Base-by-base conservation (phyloP, 73 alveolate genomes). In the Paraurostyla sp. region DNA sequence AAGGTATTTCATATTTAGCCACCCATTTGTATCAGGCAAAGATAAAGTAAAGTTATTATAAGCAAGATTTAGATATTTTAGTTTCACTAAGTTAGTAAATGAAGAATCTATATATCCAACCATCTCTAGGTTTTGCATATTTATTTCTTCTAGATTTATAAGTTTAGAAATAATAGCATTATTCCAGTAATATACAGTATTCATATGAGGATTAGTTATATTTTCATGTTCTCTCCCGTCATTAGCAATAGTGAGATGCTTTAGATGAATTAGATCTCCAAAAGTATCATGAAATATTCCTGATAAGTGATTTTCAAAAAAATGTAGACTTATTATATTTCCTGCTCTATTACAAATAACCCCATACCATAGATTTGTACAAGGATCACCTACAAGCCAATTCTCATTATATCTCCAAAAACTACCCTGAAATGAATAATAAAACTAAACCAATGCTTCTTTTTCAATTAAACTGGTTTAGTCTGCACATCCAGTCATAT, bases 321-420 rank as follows among this genome's bases (percentile, higher is more conserved):
- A 57, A 50, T 73, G 93, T 3, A 93, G 0, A 29, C 92, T 43
- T n/a, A 93, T 91, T 9, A 93, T 69, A 29, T 93, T 29, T 2
- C 96, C 94, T 27, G 68, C 58, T 40, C 41, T 75, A 69, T 93
- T 85, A 48, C 97, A 93, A 38, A 71, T 60, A 38, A 93, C 73
- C 3, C 97, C 97, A 62, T 83, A 90, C 97, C 97, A 93, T 13
- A 54, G 48, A 85, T 93, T 84, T 35, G 36, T 11, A 57, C 97
- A 93, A 18, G 97, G 97, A 76, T 93, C 97, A 33, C 94, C 96
- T 16, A 46, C 91, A 7, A 71, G 58, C 97, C 97, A 93, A 75
- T 93, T 93, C 16, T 71, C 87, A 35, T 58, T 85, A 38, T 76
- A 46, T 3, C 81, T 0, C 97, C 97, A 93, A 29, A 30, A 63